phyloP scores from a whole-genome alignment of 169 alveolate genomes.

The Plasmodium berghei region DNA sequence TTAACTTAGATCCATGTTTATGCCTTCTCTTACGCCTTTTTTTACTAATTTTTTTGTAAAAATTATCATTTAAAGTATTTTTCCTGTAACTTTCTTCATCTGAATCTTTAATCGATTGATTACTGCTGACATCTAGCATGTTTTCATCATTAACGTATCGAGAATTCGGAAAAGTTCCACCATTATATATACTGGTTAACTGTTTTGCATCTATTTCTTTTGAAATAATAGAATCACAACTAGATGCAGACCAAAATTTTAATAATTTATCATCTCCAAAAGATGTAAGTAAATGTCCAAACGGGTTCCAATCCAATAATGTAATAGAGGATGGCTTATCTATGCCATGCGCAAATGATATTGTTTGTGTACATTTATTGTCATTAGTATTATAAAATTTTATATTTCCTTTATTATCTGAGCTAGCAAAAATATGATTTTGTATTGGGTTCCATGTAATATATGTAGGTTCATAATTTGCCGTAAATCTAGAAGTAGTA shows the following conservation, averaged over 20 bases:
- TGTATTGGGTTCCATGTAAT: constrained; percentile 90
- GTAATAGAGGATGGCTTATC: constrained; percentile 83
- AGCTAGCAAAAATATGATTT: constrained; percentile 84
- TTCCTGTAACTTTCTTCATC: constrained; percentile 42
- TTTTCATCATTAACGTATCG: constrained; percentile 76
- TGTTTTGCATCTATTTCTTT: constrained; percentile 77
- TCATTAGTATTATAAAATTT: constrained; percentile 83
- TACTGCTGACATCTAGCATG: constrained; percentile 78
- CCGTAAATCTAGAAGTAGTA: constrained; percentile 13
- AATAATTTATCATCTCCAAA: constrained; percentile 88
- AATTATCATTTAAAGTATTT: constrained; percentile 36
- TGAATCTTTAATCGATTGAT: constrained; percentile 64
- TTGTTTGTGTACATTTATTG: constrained; percentile 76
- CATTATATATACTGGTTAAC: constrained; percentile 52
- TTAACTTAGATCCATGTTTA: no score
- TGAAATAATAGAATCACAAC: constrained; percentile 80
- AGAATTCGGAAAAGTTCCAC: constrained; percentile 77
- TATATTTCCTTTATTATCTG: constrained; percentile 85
- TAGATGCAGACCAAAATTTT: constrained; percentile 86
- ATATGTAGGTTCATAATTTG: constrained; percentile 80
- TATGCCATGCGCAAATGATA: constrained; percentile 75
- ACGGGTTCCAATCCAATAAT: constrained; percentile 91
- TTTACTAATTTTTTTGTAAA: constrained; percentile 27
- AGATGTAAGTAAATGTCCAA: constrained; percentile 91
- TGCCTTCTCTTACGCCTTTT: background rate